These are phyloP conservation scores for Pterula multifida DNA, from an alignment of 1,284 basidiomycete genomes.

Conservation along the genomic window DNA sequence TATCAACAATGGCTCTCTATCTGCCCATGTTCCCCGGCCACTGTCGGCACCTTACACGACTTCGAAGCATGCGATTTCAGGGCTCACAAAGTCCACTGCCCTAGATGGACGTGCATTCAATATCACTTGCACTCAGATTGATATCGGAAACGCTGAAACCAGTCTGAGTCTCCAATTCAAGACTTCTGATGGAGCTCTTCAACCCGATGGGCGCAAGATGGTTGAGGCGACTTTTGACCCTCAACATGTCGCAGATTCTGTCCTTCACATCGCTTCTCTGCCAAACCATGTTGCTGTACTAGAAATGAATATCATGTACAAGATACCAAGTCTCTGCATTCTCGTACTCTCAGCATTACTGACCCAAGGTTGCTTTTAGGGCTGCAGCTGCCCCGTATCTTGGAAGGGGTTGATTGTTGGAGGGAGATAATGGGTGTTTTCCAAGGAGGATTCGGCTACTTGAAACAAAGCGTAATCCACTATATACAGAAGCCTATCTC, in stretches of 20 bases:
- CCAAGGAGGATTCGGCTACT: no score
- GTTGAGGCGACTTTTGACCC: conserved; percentile 59
- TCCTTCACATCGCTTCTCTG: conserved; percentile 61
- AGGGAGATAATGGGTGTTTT: no score
- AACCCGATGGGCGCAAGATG: conserved; percentile 52
- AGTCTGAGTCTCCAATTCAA: conserved; percentile 31
- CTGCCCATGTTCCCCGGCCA: conserved; percentile 64
- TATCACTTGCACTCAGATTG: conserved; percentile 71
- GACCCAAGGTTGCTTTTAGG: no score
- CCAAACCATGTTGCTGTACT: conserved; percentile 62
- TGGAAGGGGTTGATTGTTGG: conserved; percentile 1
- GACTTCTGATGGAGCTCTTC: conserved; percentile 41
- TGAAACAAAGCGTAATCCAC: no score
- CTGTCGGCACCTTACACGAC: conserved; percentile 56
- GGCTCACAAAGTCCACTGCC: conserved; percentile 62
- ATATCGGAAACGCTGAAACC: conserved; percentile 69
- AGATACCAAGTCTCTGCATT: not conserved
- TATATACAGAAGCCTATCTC: no score
- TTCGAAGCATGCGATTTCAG: conserved; percentile 70
- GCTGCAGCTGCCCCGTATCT: not conserved
- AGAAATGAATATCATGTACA: conserved; percentile 55
- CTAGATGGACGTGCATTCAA: conserved; percentile 65
- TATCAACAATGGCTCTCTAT: conserved; percentile 77
- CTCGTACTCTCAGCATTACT: not conserved
- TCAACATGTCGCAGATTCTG: conserved; percentile 54